Percentiles rank a stretch among this genome's conserved stretches.
Evolutionary conservation across 2,329 filamentous ascomycete species (phyloP).

Genomic region (Scytalidium sp.): DNA sequence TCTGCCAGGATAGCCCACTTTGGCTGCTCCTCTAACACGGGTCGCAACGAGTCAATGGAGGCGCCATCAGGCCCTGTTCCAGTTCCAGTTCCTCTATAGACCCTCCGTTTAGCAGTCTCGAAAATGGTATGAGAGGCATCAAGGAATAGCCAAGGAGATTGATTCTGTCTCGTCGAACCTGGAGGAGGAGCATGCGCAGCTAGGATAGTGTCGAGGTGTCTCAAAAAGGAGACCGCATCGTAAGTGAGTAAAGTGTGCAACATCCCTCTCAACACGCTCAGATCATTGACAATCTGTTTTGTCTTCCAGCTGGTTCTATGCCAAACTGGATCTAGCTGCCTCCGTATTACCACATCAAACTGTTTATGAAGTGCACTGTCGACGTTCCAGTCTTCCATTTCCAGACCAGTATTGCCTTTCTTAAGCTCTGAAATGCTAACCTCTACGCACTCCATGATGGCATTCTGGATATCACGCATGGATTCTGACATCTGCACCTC

Average conservation of each 20-base stretch:
- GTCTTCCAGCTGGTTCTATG: slow-evolving; percentile 95
- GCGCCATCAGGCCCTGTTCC: slow-evolving; percentile 47
- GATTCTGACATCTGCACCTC: slow-evolving; percentile 94
- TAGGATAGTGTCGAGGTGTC: slow-evolving; percentile 90
- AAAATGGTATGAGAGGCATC: slow-evolving; percentile 95
- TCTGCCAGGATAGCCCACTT: slow-evolving; percentile 93
- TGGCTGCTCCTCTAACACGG: slow-evolving; percentile 88
- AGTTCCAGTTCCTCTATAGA: slow-evolving; percentile 59
- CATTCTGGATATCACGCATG: slow-evolving; percentile 92
- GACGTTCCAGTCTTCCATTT: slow-evolving; percentile 96
- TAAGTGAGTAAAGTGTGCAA: slow-evolving; percentile 80
- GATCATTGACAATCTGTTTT: slow-evolving; percentile 86
- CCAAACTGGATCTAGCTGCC: slow-evolving; percentile 95
- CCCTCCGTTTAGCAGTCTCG: slow-evolving; percentile 80
- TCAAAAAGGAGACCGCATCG: slow-evolving; percentile 87
- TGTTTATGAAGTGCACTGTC: slow-evolving; percentile 90
- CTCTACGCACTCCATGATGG: slow-evolving; percentile 94
- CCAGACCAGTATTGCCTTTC: slow-evolving; percentile 83
- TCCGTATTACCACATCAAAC: slow-evolving; percentile 83
- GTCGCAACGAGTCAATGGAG: slow-evolving; percentile 50
- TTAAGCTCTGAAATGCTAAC: slow-evolving; percentile 91
- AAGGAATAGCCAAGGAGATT: slow-evolving; percentile 94
- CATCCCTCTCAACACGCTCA: slow-evolving; percentile 79
- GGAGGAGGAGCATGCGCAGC: slow-evolving; percentile 86
- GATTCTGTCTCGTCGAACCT: slow-evolving; percentile 81